Evolutionary conservation across 192 early-diverging fungal genomes (phyloP), one percentile per base, ranked within the genome.

Genomic region (Linderina pennispora): DNA sequence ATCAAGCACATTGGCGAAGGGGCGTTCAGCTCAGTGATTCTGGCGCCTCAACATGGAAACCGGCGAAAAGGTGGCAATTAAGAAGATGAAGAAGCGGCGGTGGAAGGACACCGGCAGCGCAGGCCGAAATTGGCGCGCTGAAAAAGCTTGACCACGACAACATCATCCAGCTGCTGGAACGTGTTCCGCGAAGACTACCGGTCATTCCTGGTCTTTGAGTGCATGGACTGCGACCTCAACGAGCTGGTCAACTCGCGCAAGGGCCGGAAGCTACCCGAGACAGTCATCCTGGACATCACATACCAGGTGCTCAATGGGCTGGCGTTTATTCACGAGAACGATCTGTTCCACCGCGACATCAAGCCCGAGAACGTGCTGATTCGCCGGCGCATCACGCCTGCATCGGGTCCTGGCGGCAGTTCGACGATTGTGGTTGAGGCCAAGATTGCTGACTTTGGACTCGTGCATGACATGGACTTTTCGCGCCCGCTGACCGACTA

Each of bases 341-440:
- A 88, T 15, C 79, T 92, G 41, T 96, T 97, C 70, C 96, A 97
- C 65, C 77, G 96, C 23, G 92, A 99, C 55, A 87, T 99, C 77
- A 97, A 97, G 66, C 94, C 92, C 41, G 96, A 99, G 62, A 99
- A 99, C 58, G 70, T 99, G 11, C 68, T 99, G 4, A 79, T 94
- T 38, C 50, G 66, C 3, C 43, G 63, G 11, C 59, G 56, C 21
- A 51, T 58, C 20, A 69, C 53, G 36, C 18, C 56, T 7, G 50
- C 41, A 23, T 32, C 53, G 15, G 41, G 49, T 4, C 46, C 44
- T n/a, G 73, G 65, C n/a, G 60, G 70, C 36, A 61, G 36, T 20
- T 55, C 60, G 31, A 53, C 62, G 0, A 72, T 64, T 31, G 53
- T 65, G 2, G 57, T 75, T 1, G 75, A 68, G 33, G 71, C 87